Base-by-base conservation (phyloP, 1,284 basidiomycete genomes). In the Naganishia sp. region DNA sequence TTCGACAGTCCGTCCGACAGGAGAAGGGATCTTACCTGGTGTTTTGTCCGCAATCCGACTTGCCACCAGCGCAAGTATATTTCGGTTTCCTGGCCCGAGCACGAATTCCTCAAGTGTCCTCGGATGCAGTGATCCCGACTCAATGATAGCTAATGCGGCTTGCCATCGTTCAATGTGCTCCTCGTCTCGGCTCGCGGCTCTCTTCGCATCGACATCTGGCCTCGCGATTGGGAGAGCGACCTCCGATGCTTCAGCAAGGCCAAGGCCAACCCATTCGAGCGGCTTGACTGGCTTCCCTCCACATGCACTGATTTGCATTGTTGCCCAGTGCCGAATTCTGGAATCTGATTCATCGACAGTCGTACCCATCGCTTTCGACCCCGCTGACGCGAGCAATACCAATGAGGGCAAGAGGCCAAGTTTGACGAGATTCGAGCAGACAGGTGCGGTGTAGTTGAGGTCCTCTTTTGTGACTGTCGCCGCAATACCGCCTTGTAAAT, bases 1-100 rank as follows among this genome's bases (percentile, higher is more conserved):
- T 86, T 83, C 3, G 76, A 77, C n/a, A 88, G 86, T 86, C 86
- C 89, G 5, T 73, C 79, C 31, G 77, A 72, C 36, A 84, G 73
- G 10, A 71, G 69, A 16, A 71, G 71, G 16, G 10, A 83, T 82
- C 49, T 82, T n/a, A 61, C 2, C 57, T 75, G 74, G 1, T 49
- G 55, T 21, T 64, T 48, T 16, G 74, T 75, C 77, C 75, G 77
- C 53, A 61, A 42, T 21, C 74, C 67, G 28, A 68, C 42, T 16
- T 13, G 57, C 6, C 16, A 23, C 3, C 61, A 56, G 13, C 66
- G 39, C 4, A 73, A 74, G 0, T 65, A 70, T 1, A 77, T 71
- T 4, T 76, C 68, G 11, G 63, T 55, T 11, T 71, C 70, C 10
- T 76, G 65, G 0, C 7, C 57, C 44, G n/a, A 59, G 43, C 16